Base-by-base conservation (phyloP, 768 basidiomycete genomes). In the Terana coerulea region DNA sequence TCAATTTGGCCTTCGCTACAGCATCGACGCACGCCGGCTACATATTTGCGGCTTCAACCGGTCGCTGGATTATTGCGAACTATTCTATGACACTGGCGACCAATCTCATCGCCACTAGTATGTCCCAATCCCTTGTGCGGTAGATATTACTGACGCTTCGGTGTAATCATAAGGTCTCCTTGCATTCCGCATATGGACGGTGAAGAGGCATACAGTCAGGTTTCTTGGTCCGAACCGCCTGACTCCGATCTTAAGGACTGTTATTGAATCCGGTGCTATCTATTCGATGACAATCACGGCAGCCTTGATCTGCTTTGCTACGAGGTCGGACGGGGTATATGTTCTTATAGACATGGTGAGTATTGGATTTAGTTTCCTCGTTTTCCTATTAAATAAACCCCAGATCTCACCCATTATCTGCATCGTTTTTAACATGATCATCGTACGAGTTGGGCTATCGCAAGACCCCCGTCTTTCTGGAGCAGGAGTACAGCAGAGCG, bases 381-480 rank as follows among this genome's bases (percentile, higher is more conserved):
- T 0, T 11, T 12, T 12, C 3, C 26, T 25, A 11, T 35, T 26
- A 6, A 1, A 35, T 39, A 30, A 30, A 3, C 8, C 45, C 6
- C 47, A 72, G 71, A 59, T 68, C 41, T 65, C 64, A 6, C 72
- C 69, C 15, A 68, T 72, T 47, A 73, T 73, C 47, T 69, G 66
- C 5, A 74, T 75, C 60, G 67, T 69, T 3, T 74, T 72, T 59
- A 71, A 71, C 56, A 69, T 74, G 70, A 68, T 74, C 39, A 72
- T 73, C 33, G 64, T 74, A 21, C 73, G 72, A 25, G 60, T 72
- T 33, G 70, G 66, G n/a, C 43, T 52, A 24, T 40, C 49, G 22
- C 41, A 25, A 9, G 52, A 50, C 28, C 47, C 41, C 25, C 19
- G 14, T 15, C 25, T 59, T 29, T 42, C 41, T 30, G 47, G 17